Conservation (phyloP, 768 basidiomycete species). For the Rhodotorula graminis region DNA sequence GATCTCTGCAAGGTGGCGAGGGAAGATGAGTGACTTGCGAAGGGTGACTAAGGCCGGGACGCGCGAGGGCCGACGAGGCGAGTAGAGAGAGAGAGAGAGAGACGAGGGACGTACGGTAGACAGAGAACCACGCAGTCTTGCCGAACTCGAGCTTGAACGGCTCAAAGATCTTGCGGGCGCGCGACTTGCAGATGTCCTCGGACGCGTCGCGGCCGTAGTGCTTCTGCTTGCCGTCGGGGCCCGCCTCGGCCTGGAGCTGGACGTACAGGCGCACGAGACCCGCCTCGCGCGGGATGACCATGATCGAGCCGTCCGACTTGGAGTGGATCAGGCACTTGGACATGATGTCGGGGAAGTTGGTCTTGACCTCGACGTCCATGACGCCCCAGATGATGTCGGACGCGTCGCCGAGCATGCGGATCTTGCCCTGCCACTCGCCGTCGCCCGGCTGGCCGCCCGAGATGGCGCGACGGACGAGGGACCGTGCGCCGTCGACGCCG, state of each 20-base stretch:
- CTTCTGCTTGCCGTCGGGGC: conserved; percentile 35
- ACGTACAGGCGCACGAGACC: conserved; percentile 42
- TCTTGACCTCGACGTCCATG: conserved; percentile 47
- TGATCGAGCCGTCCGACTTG: conserved; percentile 54
- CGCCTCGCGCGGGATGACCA: conserved; percentile 62
- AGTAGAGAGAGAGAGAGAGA: no score
- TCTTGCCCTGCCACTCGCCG: conserved; percentile 48
- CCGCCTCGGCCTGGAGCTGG: conserved; percentile 36
- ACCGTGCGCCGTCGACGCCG: conserved; percentile 62
- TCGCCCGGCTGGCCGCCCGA: conserved; percentile 38
- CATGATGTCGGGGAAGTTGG: conserved; percentile 67
- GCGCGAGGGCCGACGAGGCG: no score
- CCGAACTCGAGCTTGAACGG: conserved; percentile 44
- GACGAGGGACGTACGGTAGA: conserved; percentile 36
- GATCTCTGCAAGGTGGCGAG: conserved; percentile 23
- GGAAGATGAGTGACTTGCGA: no score
- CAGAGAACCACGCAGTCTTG: conserved; percentile 43
- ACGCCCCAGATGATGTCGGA: conserved; percentile 61
- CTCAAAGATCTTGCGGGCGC: conserved; percentile 42
- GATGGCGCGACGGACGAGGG: conserved; percentile 59
- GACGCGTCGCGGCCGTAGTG: conserved; percentile 39
- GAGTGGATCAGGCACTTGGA: conserved; percentile 59
- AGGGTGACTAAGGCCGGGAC: no score
- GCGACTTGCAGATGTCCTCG: conserved; percentile 42
- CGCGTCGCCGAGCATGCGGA: conserved; percentile 74